phyloP scores from a whole-genome alignment of 2,329 filamentous ascomycete genomes.

The Calonectria honghensis region DNA sequence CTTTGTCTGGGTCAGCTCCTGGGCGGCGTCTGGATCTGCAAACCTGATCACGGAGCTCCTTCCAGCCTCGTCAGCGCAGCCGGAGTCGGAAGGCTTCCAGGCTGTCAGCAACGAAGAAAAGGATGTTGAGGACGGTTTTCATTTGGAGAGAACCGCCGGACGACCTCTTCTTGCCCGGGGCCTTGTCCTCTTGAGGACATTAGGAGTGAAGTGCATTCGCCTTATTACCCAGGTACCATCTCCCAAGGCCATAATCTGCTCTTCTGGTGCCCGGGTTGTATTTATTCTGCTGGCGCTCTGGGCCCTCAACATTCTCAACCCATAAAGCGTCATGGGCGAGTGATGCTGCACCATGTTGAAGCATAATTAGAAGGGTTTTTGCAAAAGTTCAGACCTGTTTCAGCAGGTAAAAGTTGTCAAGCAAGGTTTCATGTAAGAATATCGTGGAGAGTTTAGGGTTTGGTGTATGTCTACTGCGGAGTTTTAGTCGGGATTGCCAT shows the following conservation, averaged over 20 bases:
- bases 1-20: slow-evolving; percentile 46
- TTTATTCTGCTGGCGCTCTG: slow-evolving; percentile 32
- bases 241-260: not conserved
- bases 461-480: not conserved
- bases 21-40: not conserved
- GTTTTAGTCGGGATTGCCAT: slow-evolving; percentile 13
- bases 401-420: not conserved
- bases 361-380: not conserved
- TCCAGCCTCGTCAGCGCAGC: not conserved
- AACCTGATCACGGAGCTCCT: slow-evolving; percentile 17
- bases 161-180: not conserved
- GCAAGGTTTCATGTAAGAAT: not conserved
- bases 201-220: not conserved
- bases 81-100: not conserved
- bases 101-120: not conserved
- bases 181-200: not conserved
- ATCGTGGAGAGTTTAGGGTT: not conserved
- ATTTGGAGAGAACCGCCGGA: not conserved
- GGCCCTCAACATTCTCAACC: slow-evolving; percentile 36
- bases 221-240: slow-evolving; percentile 4
- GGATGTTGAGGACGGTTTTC: not conserved
- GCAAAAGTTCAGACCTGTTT: not conserved
- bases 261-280: slow-evolving; percentile 4
- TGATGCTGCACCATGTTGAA: not conserved
- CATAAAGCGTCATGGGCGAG: not conserved